Percentiles rank a stretch among this genome's conserved stretches.
These are phyloP conservation scores for Melanomma pulvis-pyrius DNA, from an alignment of 495 filamentous ascomycete genomes.

Conservation along the genomic window DNA sequence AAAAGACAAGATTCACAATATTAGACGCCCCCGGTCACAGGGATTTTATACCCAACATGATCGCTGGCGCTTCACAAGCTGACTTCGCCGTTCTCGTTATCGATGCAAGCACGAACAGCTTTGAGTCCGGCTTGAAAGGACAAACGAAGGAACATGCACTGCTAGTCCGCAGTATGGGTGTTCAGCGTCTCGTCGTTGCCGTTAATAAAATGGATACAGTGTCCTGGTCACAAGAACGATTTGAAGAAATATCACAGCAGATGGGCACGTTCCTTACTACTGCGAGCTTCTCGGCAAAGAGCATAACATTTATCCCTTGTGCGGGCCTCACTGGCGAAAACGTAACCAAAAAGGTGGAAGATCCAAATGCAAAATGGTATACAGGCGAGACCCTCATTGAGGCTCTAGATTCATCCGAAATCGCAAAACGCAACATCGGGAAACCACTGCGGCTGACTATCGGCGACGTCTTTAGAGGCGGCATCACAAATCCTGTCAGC, in stretches of 20 bases:
- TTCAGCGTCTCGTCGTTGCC: conserved; percentile 82
- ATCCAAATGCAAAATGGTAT: conserved; percentile 69
- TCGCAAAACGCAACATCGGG: conserved; percentile 60
- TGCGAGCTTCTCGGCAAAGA: conserved; percentile 77
- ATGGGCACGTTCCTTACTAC: conserved; percentile 77
- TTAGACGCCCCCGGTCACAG: conserved; percentile 92
- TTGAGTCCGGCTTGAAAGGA: conserved; percentile 89
- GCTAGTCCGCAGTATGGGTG: conserved; percentile 88
- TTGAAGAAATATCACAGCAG: conserved; percentile 82
- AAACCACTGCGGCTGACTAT: conserved; percentile 86
- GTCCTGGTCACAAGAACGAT: conserved; percentile 76
- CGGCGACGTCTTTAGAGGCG: conserved; percentile 78
- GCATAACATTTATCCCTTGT: conserved; percentile 83
- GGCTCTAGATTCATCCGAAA: conserved; percentile 76
- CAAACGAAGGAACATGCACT: conserved; percentile 94
- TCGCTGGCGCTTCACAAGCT: conserved; percentile 91
- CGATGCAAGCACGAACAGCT: conserved; percentile 82
- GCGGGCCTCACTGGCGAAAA: conserved; percentile 89
- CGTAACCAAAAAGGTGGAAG: conserved; percentile 64
- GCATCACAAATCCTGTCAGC: conserved; percentile 70
- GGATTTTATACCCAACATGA: conserved; percentile 99
- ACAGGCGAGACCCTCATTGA: conserved; percentile 75
- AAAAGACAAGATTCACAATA: conserved; percentile 84
- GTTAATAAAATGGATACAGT: conserved; percentile 94
- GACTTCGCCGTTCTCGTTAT: conserved; percentile 96